Conservation (phyloP, 2,329 filamentous ascomycete species). For the Pezicula radicicola region DNA sequence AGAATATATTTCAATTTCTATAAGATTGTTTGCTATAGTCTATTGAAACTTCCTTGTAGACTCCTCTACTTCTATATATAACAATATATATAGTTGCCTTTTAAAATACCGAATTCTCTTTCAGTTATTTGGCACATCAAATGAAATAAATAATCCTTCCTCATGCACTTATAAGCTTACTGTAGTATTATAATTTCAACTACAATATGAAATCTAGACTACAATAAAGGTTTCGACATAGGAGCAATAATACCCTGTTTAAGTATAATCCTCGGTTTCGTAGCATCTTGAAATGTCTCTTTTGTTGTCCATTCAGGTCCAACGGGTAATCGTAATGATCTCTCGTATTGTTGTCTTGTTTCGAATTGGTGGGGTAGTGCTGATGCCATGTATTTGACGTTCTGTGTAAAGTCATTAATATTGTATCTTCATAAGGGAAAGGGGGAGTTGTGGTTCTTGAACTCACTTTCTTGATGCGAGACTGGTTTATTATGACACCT, state of each 20-base stretch:
- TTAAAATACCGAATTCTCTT: too few relatives aligned
- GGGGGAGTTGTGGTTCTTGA: background rate
- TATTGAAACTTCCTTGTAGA: too few relatives aligned
- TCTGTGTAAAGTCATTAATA: constrained; percentile 43
- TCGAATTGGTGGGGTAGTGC: constrained; percentile 89
- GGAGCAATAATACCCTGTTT: constrained; percentile 89
- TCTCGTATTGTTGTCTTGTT: constrained; percentile 83
- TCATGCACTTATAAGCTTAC: too few relatives aligned
- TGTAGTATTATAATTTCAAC: too few relatives aligned
- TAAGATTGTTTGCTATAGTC: too few relatives aligned
- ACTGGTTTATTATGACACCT: constrained; percentile 90
- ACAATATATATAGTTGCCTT: too few relatives aligned
- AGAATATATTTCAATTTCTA: too few relatives aligned
- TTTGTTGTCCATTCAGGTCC: constrained; percentile 98
- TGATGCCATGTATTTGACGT: constrained; percentile 81
- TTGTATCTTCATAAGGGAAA: background rate
- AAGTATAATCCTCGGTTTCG: constrained; percentile 83
- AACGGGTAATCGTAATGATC: constrained; percentile 79
- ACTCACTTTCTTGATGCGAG: constrained; percentile 77
- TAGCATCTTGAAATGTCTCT: constrained; percentile 84
- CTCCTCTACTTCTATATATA: too few relatives aligned
- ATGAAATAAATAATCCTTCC: too few relatives aligned
- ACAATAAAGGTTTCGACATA: constrained; percentile 68
- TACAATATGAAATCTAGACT: constrained; percentile 1
- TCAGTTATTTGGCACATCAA: too few relatives aligned